These are phyloP conservation scores for Neonectria ditissima DNA, from an alignment of 2,329 filamentous ascomycete species.

Conservation along the genomic window DNA sequence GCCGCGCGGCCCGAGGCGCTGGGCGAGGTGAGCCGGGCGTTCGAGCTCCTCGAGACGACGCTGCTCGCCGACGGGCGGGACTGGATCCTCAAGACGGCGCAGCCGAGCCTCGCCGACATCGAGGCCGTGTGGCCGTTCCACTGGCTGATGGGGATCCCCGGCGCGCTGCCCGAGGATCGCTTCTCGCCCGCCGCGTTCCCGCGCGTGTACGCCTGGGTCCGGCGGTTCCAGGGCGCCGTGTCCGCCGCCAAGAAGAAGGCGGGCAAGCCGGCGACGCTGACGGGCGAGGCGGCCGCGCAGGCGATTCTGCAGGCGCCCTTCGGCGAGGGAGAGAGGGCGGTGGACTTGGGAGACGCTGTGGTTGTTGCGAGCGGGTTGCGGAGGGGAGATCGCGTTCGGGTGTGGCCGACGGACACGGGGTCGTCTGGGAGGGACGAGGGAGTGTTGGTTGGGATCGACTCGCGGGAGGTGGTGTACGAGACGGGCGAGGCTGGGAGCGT, in stretches of 20 bases:
- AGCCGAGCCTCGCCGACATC: slow-evolving; percentile 73
- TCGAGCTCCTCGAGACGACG: slow-evolving; percentile 70
- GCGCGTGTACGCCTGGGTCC: slow-evolving; percentile 72
- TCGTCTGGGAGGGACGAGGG: slow-evolving; percentile 69
- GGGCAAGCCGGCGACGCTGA: slow-evolving; percentile 56
- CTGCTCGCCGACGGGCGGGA: slow-evolving; percentile 73
- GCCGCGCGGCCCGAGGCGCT: slow-evolving; percentile 65
- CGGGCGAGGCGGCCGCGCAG: slow-evolving; percentile 65
- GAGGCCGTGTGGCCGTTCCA: slow-evolving; percentile 76
- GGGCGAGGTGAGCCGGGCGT: slow-evolving; percentile 63
- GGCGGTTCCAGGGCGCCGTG: slow-evolving; percentile 67
- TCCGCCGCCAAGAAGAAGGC: slow-evolving; percentile 53
- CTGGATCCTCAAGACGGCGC: slow-evolving; percentile 69
- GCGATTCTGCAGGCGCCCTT: slow-evolving; percentile 60
- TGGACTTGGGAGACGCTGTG: slow-evolving; percentile 63
- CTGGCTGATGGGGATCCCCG: slow-evolving; percentile 70
- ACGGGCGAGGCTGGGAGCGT: slow-evolving; percentile 55
- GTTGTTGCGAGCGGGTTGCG: slow-evolving; percentile 60
- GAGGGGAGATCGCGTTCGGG: slow-evolving; percentile 65
- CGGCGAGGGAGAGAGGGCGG: slow-evolving; percentile 55
- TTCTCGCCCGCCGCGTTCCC: slow-evolving; percentile 68
- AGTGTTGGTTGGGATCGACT: slow-evolving; percentile 62
- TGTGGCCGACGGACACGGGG: slow-evolving; percentile 74
- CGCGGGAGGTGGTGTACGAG: slow-evolving; percentile 69
- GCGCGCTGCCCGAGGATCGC: slow-evolving; percentile 63